Evolutionary conservation across 1,284 basidiomycete species (phyloP).

Genomic region (Vanrija humicola): DNA sequence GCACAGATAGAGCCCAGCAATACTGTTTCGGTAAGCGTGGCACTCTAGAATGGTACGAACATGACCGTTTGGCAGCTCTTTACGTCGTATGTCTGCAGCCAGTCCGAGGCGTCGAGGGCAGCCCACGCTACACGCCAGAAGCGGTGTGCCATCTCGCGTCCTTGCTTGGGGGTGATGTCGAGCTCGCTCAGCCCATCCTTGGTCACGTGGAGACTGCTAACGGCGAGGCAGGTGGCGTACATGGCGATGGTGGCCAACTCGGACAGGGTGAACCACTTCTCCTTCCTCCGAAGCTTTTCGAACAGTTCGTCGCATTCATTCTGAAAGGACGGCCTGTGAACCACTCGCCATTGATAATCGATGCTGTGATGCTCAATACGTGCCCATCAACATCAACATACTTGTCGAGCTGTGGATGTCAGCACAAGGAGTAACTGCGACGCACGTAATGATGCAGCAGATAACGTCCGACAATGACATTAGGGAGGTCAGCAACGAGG

Average conservation of each 20-base stretch:
- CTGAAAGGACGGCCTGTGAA: slow-evolving; percentile 24
- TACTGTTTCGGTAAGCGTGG: slow-evolving; percentile 2
- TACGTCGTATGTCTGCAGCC: slow-evolving; percentile 29
- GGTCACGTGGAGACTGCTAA: slow-evolving; percentile 24
- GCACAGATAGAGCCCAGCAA: slow-evolving; percentile 21
- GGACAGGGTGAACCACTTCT: slow-evolving; percentile 12
- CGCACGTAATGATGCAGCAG: too few species aligned
- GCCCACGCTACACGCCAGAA: slow-evolving; percentile 24
- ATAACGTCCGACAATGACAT: too few species aligned
- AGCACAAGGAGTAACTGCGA: background rate
- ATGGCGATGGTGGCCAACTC: slow-evolving; percentile 22
- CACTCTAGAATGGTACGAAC: slow-evolving; percentile 2
- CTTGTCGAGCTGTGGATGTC: background rate
- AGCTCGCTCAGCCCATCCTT: slow-evolving; percentile 19
- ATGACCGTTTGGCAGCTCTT: slow-evolving; percentile 22
- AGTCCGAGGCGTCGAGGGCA: slow-evolving; percentile 25
- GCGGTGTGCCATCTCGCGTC: slow-evolving; percentile 24
- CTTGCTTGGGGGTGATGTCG: slow-evolving; percentile 31
- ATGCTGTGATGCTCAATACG: background rate
- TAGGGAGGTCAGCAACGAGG: too few species aligned
- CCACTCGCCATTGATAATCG: slow-evolving; percentile 19
- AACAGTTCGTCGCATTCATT: slow-evolving; percentile 17
- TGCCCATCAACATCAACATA: background rate
- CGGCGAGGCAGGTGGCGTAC: slow-evolving; percentile 21
- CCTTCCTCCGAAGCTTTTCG: slow-evolving; percentile 5